Conservation (phyloP, 2,329 filamentous ascomycete genomes). For the Pseudogymnoascus sp. region DNA sequence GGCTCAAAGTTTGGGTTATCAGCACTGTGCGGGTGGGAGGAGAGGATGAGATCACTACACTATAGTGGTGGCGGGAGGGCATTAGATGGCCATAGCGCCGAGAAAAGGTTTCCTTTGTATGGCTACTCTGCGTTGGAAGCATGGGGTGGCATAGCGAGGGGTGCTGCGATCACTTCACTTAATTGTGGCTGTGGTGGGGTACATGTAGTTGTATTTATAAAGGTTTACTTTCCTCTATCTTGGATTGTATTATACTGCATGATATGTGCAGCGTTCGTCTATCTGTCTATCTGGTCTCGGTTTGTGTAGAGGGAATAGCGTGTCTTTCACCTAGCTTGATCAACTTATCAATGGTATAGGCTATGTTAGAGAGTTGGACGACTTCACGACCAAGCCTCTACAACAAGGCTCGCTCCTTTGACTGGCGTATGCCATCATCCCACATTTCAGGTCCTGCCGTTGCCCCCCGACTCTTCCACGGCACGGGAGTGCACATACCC, state of each 20-base stretch:
- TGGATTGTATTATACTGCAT: background rate
- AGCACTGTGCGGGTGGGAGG: background rate
- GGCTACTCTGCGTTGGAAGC: background rate
- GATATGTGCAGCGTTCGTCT: background rate
- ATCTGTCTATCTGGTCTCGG: background rate
- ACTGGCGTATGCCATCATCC: no score
- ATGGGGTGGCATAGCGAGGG: background rate
- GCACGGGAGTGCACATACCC: no score
- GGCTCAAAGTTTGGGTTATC: background rate
- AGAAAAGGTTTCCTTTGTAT: background rate
- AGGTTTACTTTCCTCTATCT: background rate
- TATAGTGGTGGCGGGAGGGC: background rate
- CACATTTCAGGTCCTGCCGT: no score
- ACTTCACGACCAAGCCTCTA: no score
- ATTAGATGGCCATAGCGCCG: background rate
- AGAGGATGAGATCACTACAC: background rate
- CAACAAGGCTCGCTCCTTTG: no score
- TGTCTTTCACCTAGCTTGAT: no score
- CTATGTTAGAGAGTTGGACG: no score
- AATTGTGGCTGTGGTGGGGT: background rate
- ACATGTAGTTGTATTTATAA: slow-evolving; percentile 2
- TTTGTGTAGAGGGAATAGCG: background rate
- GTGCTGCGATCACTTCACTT: background rate
- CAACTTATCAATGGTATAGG: no score
- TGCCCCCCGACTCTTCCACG: no score